A percentile compares a stretch with the other conserved stretches of the same genome.
Conservation (phyloP, 208 protist species). For the Leishmania major region DNA sequence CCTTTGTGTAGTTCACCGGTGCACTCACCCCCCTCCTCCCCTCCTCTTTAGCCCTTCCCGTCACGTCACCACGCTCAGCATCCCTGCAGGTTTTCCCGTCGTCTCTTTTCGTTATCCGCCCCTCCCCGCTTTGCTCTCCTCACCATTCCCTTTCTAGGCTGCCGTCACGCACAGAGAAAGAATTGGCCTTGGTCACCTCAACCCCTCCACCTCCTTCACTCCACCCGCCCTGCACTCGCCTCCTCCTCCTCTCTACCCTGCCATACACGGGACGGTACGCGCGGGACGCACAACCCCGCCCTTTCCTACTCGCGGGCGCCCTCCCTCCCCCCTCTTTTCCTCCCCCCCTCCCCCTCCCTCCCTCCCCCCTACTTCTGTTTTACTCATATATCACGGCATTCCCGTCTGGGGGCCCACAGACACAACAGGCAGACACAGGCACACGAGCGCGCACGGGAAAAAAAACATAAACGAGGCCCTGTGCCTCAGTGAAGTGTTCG, state of each 20-base stretch:
- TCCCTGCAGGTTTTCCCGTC: background rate
- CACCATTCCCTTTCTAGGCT: background rate
- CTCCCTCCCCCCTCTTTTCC: no score
- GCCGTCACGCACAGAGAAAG: background rate
- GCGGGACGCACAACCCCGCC: background rate
- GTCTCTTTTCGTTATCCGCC: background rate
- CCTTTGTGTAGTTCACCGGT: background rate
- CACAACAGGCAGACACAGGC: background rate
- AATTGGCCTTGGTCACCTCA: background rate
- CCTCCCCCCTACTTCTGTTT: background rate
- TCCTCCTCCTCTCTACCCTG: background rate
- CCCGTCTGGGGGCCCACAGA: background rate
- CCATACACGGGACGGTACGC: constrained; percentile 1
- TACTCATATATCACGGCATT: background rate
- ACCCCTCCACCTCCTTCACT: background rate
- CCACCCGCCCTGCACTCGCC: background rate
- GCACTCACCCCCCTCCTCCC: background rate
- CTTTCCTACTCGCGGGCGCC: background rate
- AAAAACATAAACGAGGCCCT: background rate
- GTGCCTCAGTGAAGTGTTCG: background rate
- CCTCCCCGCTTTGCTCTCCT: background rate
- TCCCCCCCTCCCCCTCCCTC: background rate
- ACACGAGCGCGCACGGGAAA: background rate
- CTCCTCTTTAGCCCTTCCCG: background rate
- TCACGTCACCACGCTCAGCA: background rate